Evolutionary conservation across 1,284 basidiomycete species (phyloP).

Genomic region (Boletus calvinii): DNA sequence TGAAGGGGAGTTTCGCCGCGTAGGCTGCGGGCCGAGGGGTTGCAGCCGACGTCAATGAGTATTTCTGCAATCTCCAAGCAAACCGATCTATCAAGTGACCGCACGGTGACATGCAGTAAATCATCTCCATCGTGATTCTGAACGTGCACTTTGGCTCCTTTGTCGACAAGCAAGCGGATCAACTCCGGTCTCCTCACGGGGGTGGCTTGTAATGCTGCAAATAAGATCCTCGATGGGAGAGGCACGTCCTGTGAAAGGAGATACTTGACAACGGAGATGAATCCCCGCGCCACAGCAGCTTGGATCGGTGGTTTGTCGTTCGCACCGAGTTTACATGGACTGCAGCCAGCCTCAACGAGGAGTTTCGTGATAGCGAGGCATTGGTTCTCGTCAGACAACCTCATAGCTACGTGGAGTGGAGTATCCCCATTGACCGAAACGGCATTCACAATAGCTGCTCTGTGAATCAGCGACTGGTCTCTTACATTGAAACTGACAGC

Average conservation of each 20-base stretch:
- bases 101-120: conserved; percentile 1
- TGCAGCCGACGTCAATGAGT: background rate
- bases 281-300: background rate
- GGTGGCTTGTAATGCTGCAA: background rate
- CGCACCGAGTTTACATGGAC: background rate
- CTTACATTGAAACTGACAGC: background rate
- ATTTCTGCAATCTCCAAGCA: background rate
- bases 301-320: conserved; percentile 2
- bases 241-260: background rate
- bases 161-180: conserved; percentile 3
- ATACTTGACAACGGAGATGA: conserved; percentile 12
- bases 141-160: background rate
- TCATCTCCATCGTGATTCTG: background rate
- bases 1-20: conserved; percentile 3
- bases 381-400: background rate
- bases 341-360: conserved; percentile 7
- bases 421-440: conserved; percentile 10
- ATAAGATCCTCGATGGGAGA: conserved; percentile 6
- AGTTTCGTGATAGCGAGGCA: conserved; percentile 6
- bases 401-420: conserved; percentile 1
- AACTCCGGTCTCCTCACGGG: conserved; percentile 1
- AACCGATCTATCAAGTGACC: background rate
- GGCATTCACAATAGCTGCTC: background rate
- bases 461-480: background rate
- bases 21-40: background rate